Conservation (phyloP, 2,329 filamentous ascomycete species). For the Botrytis fragariae region DNA sequence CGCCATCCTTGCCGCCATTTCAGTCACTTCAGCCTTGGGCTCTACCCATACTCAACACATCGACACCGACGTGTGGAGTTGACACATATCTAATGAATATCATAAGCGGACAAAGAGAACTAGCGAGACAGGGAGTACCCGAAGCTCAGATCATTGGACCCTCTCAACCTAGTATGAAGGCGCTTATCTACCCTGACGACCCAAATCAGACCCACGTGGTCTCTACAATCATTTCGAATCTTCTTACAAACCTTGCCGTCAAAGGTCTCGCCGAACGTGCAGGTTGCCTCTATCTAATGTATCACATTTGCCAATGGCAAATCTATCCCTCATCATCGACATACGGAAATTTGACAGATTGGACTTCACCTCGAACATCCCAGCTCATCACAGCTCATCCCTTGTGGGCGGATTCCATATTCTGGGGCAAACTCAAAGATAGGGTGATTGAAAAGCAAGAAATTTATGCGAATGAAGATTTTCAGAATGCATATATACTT, state of each 20-base stretch:
- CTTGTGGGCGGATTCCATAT: constrained; percentile 37
- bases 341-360: constrained; percentile 31
- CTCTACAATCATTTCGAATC: constrained; percentile 36
- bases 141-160: constrained; percentile 38
- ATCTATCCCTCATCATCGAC: constrained; percentile 28
- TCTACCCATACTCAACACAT: constrained; percentile 37
- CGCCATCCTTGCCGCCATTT: neutral
- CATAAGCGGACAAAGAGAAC: constrained; percentile 40
- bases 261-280: constrained; percentile 27
- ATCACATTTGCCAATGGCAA: constrained; percentile 32
- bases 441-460: constrained; percentile 40
- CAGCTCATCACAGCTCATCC: constrained; percentile 39
- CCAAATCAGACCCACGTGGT: constrained; percentile 33
- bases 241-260: constrained; percentile 26
- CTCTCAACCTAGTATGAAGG: constrained; percentile 39
- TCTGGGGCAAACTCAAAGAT: constrained; percentile 41
- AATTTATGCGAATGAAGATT: constrained; percentile 42
- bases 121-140: constrained; percentile 35
- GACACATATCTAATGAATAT: constrained; percentile 41
- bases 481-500: constrained; percentile 39
- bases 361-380: constrained; percentile 28
- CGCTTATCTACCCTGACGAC: constrained; percentile 37
- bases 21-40: constrained; percentile 34
- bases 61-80: constrained; percentile 37
- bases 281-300: constrained; percentile 27